Conservation (phyloP, 1,284 basidiomycete genomes). For the Ceratobasidium sp. region DNA sequence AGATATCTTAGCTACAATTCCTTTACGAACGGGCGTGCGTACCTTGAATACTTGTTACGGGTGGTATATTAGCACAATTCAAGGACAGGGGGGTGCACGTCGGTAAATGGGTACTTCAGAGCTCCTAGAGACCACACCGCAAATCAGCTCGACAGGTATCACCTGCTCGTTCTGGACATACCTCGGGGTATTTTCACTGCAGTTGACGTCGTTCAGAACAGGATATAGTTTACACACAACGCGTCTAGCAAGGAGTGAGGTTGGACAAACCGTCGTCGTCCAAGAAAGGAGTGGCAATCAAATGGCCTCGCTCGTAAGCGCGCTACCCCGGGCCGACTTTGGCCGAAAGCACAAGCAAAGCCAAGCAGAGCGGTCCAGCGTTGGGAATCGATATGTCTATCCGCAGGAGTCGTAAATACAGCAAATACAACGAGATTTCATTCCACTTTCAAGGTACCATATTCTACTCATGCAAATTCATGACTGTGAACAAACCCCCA, state of each 20-base stretch:
- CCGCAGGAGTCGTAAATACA: too few relatives aligned
- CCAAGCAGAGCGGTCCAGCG: too few relatives aligned
- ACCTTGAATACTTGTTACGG: not conserved
- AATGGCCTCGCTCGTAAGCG: constrained; percentile 13
- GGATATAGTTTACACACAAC: not conserved
- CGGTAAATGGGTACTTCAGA: not conserved
- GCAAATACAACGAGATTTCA: too few relatives aligned
- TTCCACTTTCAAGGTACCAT: too few relatives aligned
- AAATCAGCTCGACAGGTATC: constrained; percentile 5
- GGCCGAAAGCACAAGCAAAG: not conserved
- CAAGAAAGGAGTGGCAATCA: not conserved
- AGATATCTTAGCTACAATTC: not conserved
- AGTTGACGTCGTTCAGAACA: not conserved
- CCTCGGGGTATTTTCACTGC: not conserved
- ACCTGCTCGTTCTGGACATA: not conserved
- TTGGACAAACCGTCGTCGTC: not conserved
- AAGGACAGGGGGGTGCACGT: not conserved
- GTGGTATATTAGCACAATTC: not conserved
- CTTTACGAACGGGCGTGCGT: constrained; percentile 1
- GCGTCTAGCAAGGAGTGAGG: constrained; percentile 6
- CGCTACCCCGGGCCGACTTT: not conserved
- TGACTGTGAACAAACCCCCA: too few relatives aligned
- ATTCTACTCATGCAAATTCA: too few relatives aligned
- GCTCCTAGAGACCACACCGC: constrained; percentile 13
- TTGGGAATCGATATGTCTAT: too few relatives aligned